These are phyloP conservation scores for Sporothrix phasma DNA, from an alignment of 2,329 filamentous ascomycete species.

Conservation along the genomic window DNA sequence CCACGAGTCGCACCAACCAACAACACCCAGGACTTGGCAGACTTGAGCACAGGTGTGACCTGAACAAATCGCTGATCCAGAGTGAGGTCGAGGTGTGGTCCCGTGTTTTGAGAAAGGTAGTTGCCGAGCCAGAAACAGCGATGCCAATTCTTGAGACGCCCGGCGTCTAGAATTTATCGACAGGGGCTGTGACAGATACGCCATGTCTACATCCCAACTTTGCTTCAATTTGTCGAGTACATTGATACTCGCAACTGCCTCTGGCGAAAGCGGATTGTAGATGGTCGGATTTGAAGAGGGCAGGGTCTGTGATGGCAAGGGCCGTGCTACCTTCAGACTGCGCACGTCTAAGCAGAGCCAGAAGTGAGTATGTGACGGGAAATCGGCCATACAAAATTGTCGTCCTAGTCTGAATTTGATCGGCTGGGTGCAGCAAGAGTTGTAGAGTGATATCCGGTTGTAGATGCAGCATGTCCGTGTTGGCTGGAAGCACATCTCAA, in stretches of 20 bases:
- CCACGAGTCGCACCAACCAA: conserved; percentile 55
- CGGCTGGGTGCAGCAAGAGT: conserved; percentile 48
- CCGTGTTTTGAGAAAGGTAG: conserved; percentile 51
- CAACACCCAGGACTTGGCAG: conserved; percentile 49
- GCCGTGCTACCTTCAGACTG: conserved; percentile 32
- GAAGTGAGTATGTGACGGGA: conserved; percentile 58
- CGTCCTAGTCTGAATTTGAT: conserved; percentile 51
- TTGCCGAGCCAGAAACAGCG: conserved; percentile 66
- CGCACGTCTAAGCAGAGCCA: conserved; percentile 46
- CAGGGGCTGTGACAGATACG: conserved; percentile 51
- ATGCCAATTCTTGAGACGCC: conserved; percentile 64
- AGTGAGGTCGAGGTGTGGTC: conserved; percentile 42
- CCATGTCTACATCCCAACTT: conserved; percentile 61
- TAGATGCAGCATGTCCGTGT: conserved; percentile 55
- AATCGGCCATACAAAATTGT: conserved; percentile 69
- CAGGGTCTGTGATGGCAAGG: conserved; percentile 27
- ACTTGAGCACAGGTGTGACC: conserved; percentile 51
- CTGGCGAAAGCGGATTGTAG: conserved; percentile 34
- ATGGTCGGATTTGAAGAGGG: conserved; percentile 29
- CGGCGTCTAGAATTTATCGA: conserved; percentile 44
- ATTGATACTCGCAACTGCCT: conserved; percentile 38
- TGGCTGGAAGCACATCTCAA: conserved; percentile 44
- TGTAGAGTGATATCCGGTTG: conserved; percentile 52
- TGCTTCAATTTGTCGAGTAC: conserved; percentile 64
- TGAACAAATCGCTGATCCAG: conserved; percentile 52